These are phyloP conservation scores for Sanguinoderma infundibulare DNA, from an alignment of 1,284 basidiomycete species.

Conservation along the genomic window DNA sequence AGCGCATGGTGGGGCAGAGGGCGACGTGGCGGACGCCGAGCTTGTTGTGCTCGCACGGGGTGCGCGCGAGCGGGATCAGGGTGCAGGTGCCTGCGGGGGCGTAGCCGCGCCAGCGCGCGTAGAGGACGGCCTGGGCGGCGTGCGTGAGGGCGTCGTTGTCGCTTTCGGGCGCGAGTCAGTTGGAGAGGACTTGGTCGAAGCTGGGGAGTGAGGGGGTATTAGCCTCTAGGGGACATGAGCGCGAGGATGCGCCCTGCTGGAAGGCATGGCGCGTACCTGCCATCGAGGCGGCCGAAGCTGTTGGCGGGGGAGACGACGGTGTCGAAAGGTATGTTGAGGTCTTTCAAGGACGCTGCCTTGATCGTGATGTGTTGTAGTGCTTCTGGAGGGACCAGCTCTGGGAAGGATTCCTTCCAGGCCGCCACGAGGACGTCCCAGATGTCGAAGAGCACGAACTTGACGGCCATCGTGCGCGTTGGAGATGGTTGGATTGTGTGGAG, in stretches of 20 bases:
- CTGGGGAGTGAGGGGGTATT: background rate
- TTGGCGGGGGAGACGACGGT: slow-evolving; percentile 33
- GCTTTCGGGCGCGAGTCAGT: slow-evolving; percentile 17
- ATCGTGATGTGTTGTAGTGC: slow-evolving; percentile 4
- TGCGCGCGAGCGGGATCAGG: slow-evolving; percentile 26
- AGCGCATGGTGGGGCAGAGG: slow-evolving; percentile 34
- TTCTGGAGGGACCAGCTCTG: slow-evolving; percentile 2
- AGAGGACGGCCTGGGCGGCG: slow-evolving; percentile 27
- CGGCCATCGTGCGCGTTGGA: background rate
- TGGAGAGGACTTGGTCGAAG: slow-evolving; percentile 27
- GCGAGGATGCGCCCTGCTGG: background rate
- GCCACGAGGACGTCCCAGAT: slow-evolving; percentile 2
- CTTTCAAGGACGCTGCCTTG: background rate
- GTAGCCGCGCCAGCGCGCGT: slow-evolving; percentile 29
- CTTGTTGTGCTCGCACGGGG: slow-evolving; percentile 19
- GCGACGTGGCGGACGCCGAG: slow-evolving; percentile 24
- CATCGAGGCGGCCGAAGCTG: slow-evolving; percentile 31
- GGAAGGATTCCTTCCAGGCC: slow-evolving; percentile 9
- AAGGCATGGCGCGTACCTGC: slow-evolving; percentile 16
- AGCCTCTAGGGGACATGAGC: background rate
- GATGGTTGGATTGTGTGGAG: no score
- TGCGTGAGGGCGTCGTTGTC: slow-evolving; percentile 23
- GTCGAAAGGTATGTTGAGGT: slow-evolving; percentile 22
- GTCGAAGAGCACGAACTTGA: slow-evolving; percentile 7
- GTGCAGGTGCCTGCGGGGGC: slow-evolving; percentile 33